Conservation (phyloP, 2,329 filamentous ascomycete species). For the Hymenotorrendiella dingleyae region DNA sequence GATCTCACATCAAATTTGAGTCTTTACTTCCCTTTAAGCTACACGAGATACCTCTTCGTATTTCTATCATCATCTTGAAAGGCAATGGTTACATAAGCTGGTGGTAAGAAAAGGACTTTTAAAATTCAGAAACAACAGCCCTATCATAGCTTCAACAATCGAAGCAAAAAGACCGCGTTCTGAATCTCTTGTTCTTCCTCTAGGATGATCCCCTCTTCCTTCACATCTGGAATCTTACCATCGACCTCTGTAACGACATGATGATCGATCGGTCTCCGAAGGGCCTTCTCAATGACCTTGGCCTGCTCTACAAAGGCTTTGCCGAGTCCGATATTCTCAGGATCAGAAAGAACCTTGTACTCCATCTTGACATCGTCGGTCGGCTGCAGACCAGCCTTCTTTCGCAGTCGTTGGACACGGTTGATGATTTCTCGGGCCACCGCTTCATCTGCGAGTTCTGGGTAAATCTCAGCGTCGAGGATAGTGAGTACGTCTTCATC, state of each 20-base stretch:
- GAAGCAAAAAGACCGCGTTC: conserved; percentile 72
- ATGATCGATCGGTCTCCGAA: conserved; percentile 72
- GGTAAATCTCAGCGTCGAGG: conserved; percentile 74
- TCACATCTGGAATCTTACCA: conserved; percentile 41
- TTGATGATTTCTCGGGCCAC: conserved; percentile 89
- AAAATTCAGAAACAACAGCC: too few species aligned
- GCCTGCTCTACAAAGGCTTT: conserved; percentile 64
- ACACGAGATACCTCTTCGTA: too few species aligned
- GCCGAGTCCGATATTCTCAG: conserved; percentile 67
- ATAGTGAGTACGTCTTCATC: conserved; percentile 88
- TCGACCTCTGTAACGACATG: conserved; percentile 54
- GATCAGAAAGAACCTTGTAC: conserved; percentile 75
- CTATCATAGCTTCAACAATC: conserved; percentile 66
- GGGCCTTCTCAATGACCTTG: conserved; percentile 65
- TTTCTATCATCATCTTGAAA: too few species aligned
- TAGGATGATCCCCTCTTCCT: conserved; percentile 58
- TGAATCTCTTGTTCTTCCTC: conserved; percentile 85
- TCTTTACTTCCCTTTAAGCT: too few species aligned
- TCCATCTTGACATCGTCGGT: conserved; percentile 97
- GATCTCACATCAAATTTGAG: too few species aligned
- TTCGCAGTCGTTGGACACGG: conserved; percentile 84
- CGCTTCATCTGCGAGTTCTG: conserved; percentile 82
- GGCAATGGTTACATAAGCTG: too few species aligned
- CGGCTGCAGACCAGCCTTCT: conserved; percentile 84
- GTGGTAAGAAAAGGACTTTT: too few species aligned